Evolutionary conservation across 495 filamentous ascomycete genomes (phyloP).

Genomic region (Melanomma pulvis-pyrius): DNA sequence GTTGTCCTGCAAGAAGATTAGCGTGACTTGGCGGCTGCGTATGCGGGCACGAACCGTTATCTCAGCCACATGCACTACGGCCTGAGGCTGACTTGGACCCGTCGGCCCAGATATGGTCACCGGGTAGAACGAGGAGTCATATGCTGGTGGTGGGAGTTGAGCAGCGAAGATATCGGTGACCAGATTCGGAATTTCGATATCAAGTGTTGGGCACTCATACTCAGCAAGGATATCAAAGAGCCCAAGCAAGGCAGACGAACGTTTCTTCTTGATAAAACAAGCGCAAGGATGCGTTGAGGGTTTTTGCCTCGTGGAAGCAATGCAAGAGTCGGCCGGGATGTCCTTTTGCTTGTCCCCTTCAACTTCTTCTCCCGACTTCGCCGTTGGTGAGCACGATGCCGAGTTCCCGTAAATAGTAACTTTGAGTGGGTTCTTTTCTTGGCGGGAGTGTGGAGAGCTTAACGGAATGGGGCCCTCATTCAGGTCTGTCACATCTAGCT

Average conservation of each 20-base stretch:
- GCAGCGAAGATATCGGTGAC: background rate
- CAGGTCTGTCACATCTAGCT: background rate
- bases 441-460: background rate
- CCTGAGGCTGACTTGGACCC: background rate
- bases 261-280: conserved; percentile 4
- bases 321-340: background rate
- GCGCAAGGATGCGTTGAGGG: background rate
- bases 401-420: background rate
- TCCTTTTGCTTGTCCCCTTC: background rate
- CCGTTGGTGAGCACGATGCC: background rate
- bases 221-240: conserved; percentile 9
- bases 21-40: conserved; percentile 17
- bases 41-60: background rate
- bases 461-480: background rate
- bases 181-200: background rate
- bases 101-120: conserved; percentile 2
- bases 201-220: conserved; percentile 3
- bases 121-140: conserved; percentile 7
- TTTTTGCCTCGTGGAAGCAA: background rate
- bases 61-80: background rate
- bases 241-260: background rate
- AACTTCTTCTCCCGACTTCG: too few species aligned
- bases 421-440: background rate
- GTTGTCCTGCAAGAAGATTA: background rate
- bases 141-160: conserved; percentile 11